Base-by-base conservation (phyloP, 345 rosid species). In the Kandelia obovata region DNA sequence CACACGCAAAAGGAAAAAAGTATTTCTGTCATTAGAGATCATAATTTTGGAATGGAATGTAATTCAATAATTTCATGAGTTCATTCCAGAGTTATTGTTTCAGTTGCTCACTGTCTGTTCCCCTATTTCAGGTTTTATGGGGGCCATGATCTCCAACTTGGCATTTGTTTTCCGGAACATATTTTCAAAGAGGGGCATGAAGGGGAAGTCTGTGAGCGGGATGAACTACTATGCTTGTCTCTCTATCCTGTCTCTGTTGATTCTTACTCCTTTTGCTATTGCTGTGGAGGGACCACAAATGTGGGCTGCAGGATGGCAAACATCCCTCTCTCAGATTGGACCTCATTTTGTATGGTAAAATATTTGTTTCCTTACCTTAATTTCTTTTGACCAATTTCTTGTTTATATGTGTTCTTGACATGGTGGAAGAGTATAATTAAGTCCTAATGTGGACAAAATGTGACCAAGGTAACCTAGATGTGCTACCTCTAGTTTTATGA, bases 171-270 rank as follows among this genome's bases (percentile, higher is more conserved):
- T 93, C 78, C 88, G 98, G 17, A 93, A 93, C 80, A 91, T 93
- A 71, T 93, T 93, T 70, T 93, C 98, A 1, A 93, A 93, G 94
- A 93, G 26, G 73, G 98, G 98, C 75, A 90, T 93, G 98, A 91
- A 87, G 81, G 98, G 98, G 75, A 96, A 92, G 72, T 85, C 98
- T 37, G 98, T 77, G 23, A 77, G 80, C 43, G 80, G 80, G 56
- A 77, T 72, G 80, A 77, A 96, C 85, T 96, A 92, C 85, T 96
- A 96, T 51, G 99, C 99, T 5, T 96, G 99, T 78, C 89, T 96
- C 69, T 96, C 99, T 39, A 83, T 96, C 67, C 47, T 96, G 72
- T 96, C 99, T 56, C 88, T 96, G 15, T 34, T 85, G 66, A 90
- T 96, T 62, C 98, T 96, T 76, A 89, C 97, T 2, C 99, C 99